These are phyloP conservation scores for Ogataea sp. DNA, from an alignment of 805 yeast genomes.

Conservation along the genomic window DNA sequence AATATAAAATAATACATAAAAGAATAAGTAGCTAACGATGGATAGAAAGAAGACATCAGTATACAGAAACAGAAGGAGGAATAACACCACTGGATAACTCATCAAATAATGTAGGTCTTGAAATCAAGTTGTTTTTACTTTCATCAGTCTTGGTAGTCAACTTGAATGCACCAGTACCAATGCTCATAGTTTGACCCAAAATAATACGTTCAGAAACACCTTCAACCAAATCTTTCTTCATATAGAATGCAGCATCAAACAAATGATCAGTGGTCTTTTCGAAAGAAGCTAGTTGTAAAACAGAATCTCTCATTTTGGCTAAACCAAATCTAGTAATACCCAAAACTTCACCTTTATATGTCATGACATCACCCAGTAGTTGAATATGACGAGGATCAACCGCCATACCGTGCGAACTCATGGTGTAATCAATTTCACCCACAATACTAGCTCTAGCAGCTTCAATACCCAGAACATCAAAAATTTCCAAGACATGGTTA, in stretches of 20 bases:
- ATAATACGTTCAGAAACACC: constrained; percentile 98
- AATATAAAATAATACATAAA: too few species aligned
- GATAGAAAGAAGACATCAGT: not conserved
- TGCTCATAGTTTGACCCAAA: constrained; percentile 93
- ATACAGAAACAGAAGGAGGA: constrained; percentile 1
- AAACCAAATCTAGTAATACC: constrained; percentile 98
- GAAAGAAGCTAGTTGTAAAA: constrained; percentile 90
- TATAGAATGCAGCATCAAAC: constrained; percentile 96
- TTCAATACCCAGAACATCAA: constrained; percentile 88
- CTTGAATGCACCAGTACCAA: constrained; percentile 96
- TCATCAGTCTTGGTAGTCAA: constrained; percentile 54
- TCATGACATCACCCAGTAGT: constrained; percentile 96
- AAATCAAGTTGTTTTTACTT: constrained; percentile 24
- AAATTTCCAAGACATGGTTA: constrained; percentile 87
- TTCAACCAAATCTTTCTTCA: constrained; percentile 92
- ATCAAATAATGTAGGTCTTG: constrained; percentile 42
- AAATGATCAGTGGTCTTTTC: constrained; percentile 98
- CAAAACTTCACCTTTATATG: constrained; percentile 94
- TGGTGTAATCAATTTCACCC: constrained; percentile 91
- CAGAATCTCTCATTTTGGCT: constrained; percentile 98
- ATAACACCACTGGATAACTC: constrained; percentile 21
- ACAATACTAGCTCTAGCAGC: constrained; percentile 94
- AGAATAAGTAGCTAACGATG: not conserved
- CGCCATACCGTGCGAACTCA: constrained; percentile 99
- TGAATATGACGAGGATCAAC: constrained; percentile 99